Conservation (phyloP, 139 green algal genomes). For the Tetraselmis chui region DNA sequence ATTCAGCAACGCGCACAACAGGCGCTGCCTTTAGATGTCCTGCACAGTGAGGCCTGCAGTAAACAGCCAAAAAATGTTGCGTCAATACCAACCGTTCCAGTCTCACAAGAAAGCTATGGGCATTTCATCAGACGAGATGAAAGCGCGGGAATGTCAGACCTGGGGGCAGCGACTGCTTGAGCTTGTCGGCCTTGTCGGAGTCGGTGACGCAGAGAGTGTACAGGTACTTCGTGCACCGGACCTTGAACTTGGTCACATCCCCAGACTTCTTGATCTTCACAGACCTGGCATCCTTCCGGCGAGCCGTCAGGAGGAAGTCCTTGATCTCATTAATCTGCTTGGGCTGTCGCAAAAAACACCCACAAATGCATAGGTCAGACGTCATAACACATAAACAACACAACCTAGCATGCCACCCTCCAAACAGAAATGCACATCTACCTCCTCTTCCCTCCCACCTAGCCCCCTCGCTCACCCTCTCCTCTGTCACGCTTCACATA, state of each 20-base stretch:
- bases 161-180: conserved; percentile 98
- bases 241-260: conserved; percentile 87
- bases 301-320: conserved; percentile 97
- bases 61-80: not conserved
- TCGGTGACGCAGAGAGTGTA: conserved; percentile 98
- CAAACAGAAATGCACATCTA: no score
- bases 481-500: no score
- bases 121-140: no score
- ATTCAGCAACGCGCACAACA: no score
- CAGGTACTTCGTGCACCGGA: conserved; percentile 94
- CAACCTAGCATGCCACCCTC: no score
- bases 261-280: conserved; percentile 98
- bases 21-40: no score
- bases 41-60: conserved; percentile 46
- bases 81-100: not conserved
- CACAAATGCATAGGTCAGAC: no score
- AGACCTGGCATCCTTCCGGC: conserved; percentile 91
- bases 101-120: not conserved
- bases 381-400: no score
- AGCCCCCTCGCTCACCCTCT: no score
- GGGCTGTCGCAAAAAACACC: conserved; percentile 70
- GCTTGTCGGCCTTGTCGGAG: conserved; percentile 97
- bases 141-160: no score
- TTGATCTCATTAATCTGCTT: conserved; percentile 99
- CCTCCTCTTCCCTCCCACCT: no score